Evolutionary conservation across 1,284 basidiomycete genomes (phyloP).

Genomic region (Tremellales sp.): DNA sequence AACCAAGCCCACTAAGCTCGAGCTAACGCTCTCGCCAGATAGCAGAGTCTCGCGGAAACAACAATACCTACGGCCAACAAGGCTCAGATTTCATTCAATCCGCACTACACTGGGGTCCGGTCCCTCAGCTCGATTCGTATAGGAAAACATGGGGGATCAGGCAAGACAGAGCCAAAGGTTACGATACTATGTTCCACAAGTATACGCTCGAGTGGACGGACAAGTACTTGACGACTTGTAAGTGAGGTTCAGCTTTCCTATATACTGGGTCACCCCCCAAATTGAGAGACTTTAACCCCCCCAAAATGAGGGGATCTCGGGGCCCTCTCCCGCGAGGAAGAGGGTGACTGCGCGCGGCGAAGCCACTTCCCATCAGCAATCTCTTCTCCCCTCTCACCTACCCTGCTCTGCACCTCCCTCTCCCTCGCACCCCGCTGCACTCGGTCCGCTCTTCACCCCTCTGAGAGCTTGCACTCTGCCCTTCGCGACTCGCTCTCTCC

Average conservation of each 20-base stretch:
- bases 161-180: constrained; percentile 61
- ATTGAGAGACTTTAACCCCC: background rate
- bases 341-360: background rate
- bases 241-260: constrained; percentile 1
- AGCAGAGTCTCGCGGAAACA: constrained; percentile 71
- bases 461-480: too few species aligned
- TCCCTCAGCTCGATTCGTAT: constrained; percentile 63
- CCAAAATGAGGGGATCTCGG: background rate
- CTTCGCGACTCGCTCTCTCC: too few species aligned
- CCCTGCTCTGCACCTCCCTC: too few species aligned
- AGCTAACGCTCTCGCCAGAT: constrained; percentile 52
- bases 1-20: background rate
- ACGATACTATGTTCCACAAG: constrained; percentile 64
- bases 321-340: background rate
- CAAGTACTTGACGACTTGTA: constrained; percentile 57
- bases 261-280: background rate
- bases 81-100: constrained; percentile 67
- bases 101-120: constrained; percentile 75
- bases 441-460: too few species aligned
- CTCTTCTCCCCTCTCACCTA: too few species aligned
- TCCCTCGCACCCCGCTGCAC: too few species aligned
- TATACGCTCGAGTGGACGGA: constrained; percentile 73
- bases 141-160: constrained; percentile 67
- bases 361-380: too few species aligned
- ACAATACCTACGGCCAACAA: constrained; percentile 58